phyloP scores from a whole-genome alignment of 1,284 basidiomycete genomes.

The Trichosporon faecale region DNA sequence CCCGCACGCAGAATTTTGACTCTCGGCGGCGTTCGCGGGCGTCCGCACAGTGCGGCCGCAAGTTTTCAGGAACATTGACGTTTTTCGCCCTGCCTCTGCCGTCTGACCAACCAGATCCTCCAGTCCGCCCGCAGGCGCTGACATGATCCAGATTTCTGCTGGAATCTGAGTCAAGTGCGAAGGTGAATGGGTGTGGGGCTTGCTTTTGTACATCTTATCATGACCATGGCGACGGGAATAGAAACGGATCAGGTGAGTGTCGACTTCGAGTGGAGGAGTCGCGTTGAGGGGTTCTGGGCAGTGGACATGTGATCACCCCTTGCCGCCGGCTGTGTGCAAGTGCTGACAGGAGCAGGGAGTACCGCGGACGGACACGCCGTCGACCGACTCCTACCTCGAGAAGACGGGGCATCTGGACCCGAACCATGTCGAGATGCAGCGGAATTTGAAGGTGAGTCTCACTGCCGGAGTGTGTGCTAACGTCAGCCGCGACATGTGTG shows the following conservation, averaged over 20 bases:
- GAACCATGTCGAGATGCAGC: slow-evolving; percentile 16
- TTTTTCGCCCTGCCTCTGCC: neutral
- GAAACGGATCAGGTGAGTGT: neutral
- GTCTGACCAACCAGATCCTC: neutral
- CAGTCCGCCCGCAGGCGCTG: neutral
- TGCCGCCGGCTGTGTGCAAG: slow-evolving; percentile 1
- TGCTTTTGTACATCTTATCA: neutral
- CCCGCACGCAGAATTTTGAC: neutral
- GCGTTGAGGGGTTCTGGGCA: neutral
- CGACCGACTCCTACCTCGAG: neutral
- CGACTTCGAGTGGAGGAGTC: neutral
- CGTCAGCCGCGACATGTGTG: slow-evolving; percentile 29
- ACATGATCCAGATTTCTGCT: neutral
- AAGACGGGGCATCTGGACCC: neutral
- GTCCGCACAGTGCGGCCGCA: slow-evolving; percentile 5
- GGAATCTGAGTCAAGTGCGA: neutral
- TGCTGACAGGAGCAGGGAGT: neutral
- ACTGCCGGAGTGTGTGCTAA: neutral
- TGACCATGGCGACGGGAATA: neutral
- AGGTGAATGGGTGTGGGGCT: neutral
- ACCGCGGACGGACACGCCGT: neutral
- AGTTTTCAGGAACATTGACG: neutral
- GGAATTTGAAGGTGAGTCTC: slow-evolving; percentile 10
- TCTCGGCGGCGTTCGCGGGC: neutral
- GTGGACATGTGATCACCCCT: neutral